A percentile compares a stretch with the other conserved stretches of the same genome.
Evolutionary conservation across 176 grass and related monocot species (phyloP).

Genomic region (Saccharum officinarum): DNA sequence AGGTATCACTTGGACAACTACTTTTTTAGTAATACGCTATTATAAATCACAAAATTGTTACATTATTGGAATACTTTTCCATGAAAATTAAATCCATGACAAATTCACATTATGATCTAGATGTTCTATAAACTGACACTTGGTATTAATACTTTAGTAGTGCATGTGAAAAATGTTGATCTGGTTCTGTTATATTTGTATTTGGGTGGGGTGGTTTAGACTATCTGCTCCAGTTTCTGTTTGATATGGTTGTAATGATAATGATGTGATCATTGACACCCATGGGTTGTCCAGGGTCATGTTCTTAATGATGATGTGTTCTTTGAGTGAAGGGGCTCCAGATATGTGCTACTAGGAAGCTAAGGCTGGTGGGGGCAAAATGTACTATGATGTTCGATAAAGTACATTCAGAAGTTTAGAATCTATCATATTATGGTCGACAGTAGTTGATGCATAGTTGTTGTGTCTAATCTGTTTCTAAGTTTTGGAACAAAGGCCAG

Average conservation of each 20-base stretch:
- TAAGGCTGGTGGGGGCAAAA: slow-evolving; percentile 35
- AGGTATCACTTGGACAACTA: not conserved
- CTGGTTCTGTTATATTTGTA: not conserved
- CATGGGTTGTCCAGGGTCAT: slow-evolving; percentile 18
- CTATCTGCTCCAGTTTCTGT: slow-evolving; percentile 4
- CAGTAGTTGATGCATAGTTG: slow-evolving; percentile 29
- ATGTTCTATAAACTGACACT: not conserved
- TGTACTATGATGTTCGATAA: slow-evolving; percentile 14
- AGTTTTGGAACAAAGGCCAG: slow-evolving; percentile 28
- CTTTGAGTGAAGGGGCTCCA: slow-evolving; percentile 24
- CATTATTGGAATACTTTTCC: not conserved
- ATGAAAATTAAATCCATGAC: not conserved
- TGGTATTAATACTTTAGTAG: not conserved
- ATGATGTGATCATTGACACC: slow-evolving; percentile 29
- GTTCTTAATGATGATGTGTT: slow-evolving; percentile 36
- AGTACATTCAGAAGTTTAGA: slow-evolving; percentile 31
- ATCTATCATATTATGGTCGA: slow-evolving; percentile 23
- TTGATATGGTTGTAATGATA: slow-evolving; percentile 20
- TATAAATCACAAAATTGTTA: not conserved
- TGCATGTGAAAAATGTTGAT: not conserved
- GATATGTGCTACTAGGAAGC: slow-evolving; percentile 6
- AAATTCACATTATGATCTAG: not conserved
- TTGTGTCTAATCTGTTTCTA: slow-evolving; percentile 15
- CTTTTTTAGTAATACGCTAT: not conserved
- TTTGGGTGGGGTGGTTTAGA: not conserved